Conservation (phyloP, 306 rosid species). For the Mimosa bimucronata region DNA sequence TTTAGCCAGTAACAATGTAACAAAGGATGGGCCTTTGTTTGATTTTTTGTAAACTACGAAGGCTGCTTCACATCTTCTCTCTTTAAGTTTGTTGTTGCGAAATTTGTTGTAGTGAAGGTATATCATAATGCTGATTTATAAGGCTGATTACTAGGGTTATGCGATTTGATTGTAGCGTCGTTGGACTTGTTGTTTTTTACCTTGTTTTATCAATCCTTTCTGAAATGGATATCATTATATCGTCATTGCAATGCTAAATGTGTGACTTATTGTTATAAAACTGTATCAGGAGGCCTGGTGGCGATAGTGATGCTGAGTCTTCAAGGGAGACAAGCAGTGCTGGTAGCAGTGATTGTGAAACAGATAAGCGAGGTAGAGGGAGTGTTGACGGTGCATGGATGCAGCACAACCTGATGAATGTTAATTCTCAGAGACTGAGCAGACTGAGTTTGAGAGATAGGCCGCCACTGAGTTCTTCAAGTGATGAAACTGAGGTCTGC, state of each 20-base stretch:
- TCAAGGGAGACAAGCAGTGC: constrained; percentile 55
- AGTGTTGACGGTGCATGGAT: constrained; percentile 31
- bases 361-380: constrained; percentile 46
- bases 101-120: neutral
- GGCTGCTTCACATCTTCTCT: neutral
- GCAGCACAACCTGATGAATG: constrained; percentile 35
- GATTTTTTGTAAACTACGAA: neutral
- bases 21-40: neutral
- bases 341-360: constrained; percentile 53
- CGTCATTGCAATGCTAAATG: neutral
- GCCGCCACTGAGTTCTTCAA: constrained; percentile 39
- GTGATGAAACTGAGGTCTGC: constrained; percentile 52
- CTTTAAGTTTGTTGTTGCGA: neutral
- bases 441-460: constrained; percentile 45
- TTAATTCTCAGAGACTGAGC: constrained; percentile 40
- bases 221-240: neutral
- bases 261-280: constrained; percentile 23
- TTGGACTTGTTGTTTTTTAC: neutral
- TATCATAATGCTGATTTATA: neutral
- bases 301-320: constrained; percentile 49
- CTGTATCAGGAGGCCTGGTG: constrained; percentile 46
- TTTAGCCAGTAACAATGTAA: neutral
- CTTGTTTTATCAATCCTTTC: neutral
- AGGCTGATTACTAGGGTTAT: neutral
- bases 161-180: neutral